A percentile compares a stretch with the other conserved stretches of the same genome.
Evolutionary conservation across 225 moss, liverwort and hornwort species (phyloP).

Genomic region (Antitrichia curtipendula): DNA sequence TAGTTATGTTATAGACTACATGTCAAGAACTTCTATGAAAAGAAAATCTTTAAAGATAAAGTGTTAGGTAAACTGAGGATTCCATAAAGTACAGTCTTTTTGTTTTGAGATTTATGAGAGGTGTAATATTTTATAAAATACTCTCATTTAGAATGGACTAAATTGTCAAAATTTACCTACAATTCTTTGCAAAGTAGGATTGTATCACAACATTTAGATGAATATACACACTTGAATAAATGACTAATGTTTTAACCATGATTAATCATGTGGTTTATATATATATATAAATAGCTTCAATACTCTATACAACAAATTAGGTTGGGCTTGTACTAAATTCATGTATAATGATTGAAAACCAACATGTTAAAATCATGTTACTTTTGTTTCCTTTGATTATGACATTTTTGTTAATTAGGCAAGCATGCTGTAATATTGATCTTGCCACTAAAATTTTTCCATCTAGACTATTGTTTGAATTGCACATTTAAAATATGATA

Average conservation of each 20-base stretch:
- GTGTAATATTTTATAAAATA: neutral
- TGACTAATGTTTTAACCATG: neutral
- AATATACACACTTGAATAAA: neutral
- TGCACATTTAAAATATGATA: neutral
- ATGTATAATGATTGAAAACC: neutral
- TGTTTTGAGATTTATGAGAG: neutral
- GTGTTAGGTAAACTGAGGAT: accelerated
- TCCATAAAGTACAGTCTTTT: neutral
- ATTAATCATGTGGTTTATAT: neutral
- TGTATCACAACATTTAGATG: neutral
- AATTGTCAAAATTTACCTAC: neutral
- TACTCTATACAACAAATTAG: neutral
- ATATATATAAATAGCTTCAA: neutral
- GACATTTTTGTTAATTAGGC: neutral
- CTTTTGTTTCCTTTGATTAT: neutral
- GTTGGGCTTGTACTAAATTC: neutral
- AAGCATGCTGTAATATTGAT: neutral
- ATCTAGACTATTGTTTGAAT: neutral
- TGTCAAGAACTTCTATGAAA: neutral
- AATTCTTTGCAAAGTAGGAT: neutral
- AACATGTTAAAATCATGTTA: neutral
- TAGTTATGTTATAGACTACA: neutral
- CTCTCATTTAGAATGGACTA: neutral
- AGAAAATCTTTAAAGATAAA: accelerated
- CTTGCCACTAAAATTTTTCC: too few relatives aligned